Evolutionary conservation across 108 stramenopile genomes (phyloP).

Genomic region (Fistulifera pelliculosa): DNA sequence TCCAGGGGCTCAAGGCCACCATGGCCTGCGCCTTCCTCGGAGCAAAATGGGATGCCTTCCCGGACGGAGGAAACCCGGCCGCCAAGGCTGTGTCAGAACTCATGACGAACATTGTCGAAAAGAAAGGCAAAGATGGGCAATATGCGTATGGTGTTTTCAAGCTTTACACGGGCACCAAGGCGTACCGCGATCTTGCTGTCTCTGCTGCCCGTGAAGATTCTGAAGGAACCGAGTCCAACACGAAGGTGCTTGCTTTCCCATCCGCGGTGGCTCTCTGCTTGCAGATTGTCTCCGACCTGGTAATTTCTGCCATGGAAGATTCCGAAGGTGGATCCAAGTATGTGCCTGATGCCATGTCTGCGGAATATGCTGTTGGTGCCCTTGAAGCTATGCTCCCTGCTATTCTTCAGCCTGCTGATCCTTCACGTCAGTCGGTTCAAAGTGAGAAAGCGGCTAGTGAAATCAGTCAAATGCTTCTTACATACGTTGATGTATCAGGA

Average conservation of each 20-base stretch:
- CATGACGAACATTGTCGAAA: slow-evolving; percentile 86
- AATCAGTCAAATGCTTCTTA: slow-evolving; percentile 69
- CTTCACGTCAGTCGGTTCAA: slow-evolving; percentile 75
- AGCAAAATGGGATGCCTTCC: slow-evolving; percentile 69
- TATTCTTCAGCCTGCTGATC: slow-evolving; percentile 72
- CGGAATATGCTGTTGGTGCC: slow-evolving; percentile 74
- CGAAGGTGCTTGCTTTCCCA: slow-evolving; percentile 80
- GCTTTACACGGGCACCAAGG: slow-evolving; percentile 86
- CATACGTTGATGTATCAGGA: slow-evolving; percentile 74
- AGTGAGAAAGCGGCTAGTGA: slow-evolving; percentile 78
- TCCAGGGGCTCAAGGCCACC: slow-evolving; percentile 88
- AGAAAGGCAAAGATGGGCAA: slow-evolving; percentile 88
- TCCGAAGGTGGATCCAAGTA: slow-evolving; percentile 88
- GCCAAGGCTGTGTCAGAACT: slow-evolving; percentile 81
- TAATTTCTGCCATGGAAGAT: slow-evolving; percentile 82
- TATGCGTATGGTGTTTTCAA: slow-evolving; percentile 91
- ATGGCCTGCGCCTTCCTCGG: slow-evolving; percentile 87
- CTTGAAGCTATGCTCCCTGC: slow-evolving; percentile 79
- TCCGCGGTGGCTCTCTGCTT: slow-evolving; percentile 75
- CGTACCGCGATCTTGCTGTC: slow-evolving; percentile 69
- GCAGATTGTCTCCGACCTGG: slow-evolving; percentile 82
- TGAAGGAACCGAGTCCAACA: slow-evolving; percentile 44
- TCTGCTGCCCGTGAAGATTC: slow-evolving; percentile 50
- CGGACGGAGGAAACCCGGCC: slow-evolving; percentile 76
- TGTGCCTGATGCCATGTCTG: slow-evolving; percentile 81